A percentile compares a stretch with the other conserved stretches of the same genome.
Evolutionary conservation across 192 early-diverging fungal genomes (phyloP).

Genomic region (Haplosporangium gracile): DNA sequence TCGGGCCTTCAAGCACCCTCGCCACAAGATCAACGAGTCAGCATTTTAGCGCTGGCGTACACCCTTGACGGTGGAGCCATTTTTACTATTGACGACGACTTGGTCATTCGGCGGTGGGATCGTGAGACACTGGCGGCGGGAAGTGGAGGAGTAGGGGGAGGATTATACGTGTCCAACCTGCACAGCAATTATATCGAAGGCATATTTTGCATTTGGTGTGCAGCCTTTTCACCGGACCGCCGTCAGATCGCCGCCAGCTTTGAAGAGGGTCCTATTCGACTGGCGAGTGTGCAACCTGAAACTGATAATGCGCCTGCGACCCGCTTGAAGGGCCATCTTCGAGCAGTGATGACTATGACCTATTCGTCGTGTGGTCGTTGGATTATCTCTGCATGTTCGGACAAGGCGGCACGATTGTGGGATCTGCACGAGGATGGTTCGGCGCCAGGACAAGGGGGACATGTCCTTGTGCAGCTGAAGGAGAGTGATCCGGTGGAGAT

Average conservation of each 20-base stretch:
- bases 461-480: no score
- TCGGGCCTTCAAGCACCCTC: not conserved
- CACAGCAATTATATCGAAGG: not conserved
- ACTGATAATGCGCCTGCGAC: not conserved
- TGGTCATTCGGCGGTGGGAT: not conserved
- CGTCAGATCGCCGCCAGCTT: not conserved
- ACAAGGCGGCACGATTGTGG: not conserved
- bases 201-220: not conserved
- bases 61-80: not conserved
- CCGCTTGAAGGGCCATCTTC: not conserved
- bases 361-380: constrained; percentile 7
- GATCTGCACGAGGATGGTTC: not conserved
- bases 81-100: not conserved
- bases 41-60: not conserved
- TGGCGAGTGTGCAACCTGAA: not conserved
- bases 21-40: not conserved
- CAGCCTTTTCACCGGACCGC: not conserved
- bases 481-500: no score
- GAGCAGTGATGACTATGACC: not conserved
- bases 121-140: not conserved
- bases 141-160: no score
- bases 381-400: not conserved
- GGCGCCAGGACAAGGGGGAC: not conserved
- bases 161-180: no score
- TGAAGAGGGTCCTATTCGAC: not conserved